These are phyloP conservation scores for Plenodomus biglobosus DNA, from an alignment of 2,329 filamentous ascomycete species.

Conservation along the genomic window DNA sequence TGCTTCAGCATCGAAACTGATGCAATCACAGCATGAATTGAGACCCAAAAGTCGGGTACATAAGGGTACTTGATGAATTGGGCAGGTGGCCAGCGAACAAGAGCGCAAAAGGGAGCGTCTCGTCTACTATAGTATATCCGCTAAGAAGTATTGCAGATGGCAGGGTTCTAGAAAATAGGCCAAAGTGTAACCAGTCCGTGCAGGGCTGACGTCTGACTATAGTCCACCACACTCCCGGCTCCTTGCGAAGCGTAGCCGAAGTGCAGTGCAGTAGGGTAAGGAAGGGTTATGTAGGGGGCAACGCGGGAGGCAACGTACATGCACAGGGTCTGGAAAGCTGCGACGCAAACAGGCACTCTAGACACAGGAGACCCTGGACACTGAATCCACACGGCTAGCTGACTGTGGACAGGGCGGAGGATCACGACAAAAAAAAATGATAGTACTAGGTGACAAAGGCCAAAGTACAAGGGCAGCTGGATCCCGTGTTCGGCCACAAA, in stretches of 20 bases:
- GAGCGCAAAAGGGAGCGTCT: constrained; percentile 40
- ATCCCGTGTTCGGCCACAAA: constrained; percentile 32
- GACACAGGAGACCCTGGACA: constrained; percentile 30
- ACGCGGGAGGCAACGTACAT: constrained; percentile 34
- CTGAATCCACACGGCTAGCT: constrained; percentile 23
- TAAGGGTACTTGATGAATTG: constrained; percentile 32
- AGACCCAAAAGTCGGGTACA: constrained; percentile 34
- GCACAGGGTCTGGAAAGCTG: constrained; percentile 27
- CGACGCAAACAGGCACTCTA: constrained; percentile 33
- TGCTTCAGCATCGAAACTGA: constrained; percentile 28
- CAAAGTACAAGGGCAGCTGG: constrained; percentile 27
- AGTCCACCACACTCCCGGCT: constrained; percentile 36
- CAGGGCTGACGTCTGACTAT: constrained; percentile 43
- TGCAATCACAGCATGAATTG: constrained; percentile 38
- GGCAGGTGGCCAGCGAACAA: constrained; percentile 29
- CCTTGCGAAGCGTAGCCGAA: constrained; percentile 38
- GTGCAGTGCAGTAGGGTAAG: constrained; percentile 31
- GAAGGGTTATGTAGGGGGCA: constrained; percentile 26
- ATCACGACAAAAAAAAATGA: constrained; percentile 38
- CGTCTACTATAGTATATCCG: constrained; percentile 36
- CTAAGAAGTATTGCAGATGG: constrained; percentile 38
- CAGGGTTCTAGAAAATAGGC: constrained; percentile 38
- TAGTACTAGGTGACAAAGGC: constrained; percentile 31
- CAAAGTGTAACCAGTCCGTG: constrained; percentile 43
- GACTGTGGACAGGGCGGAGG: constrained; percentile 26